Base-by-base conservation (phyloP, 2,329 filamentous ascomycete genomes). In the Zasmidium citrigriseum region DNA sequence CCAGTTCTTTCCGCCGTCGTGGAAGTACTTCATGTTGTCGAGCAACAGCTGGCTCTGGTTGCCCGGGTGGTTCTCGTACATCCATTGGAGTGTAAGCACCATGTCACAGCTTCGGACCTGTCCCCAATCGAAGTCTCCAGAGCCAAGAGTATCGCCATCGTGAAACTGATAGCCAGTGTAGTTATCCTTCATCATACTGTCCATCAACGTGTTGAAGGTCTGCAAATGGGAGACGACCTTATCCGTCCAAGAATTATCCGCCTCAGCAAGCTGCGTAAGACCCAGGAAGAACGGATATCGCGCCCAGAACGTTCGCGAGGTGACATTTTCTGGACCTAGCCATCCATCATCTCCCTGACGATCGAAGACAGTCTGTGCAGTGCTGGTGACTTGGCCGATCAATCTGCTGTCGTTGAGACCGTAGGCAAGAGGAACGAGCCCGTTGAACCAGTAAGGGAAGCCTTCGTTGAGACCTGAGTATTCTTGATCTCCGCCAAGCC, bases 381-480 rank as follows among this genome's bases (percentile, higher is more conserved):
- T 77, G 4, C 70, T 61, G 18, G 76, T 73, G 7, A 82, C 78
- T 59, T 86, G 82, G 0, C 61, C 64, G 62, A 82, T 81, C n/a
- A 86, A 70, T 4, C 78, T 70, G 2, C 71, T 62, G 65, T 85
- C 78, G 52, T 82, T 73, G 3, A 82, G 68, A 0, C 70, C 71
- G 59, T 81, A 86, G 1, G 83, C 82, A 22, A 86, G 74, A 18
- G 83, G 82, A 1, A 86, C 82, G 1, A 85, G 72, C 3, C 78
- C 80, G 63, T 86, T 85, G 65, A 84, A 81, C 81, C 83, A 86
- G 67, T 86, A 86, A 0, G 83, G 81, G 23, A 80, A 77, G 1
- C 78, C 80, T 71, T 86, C 83, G 63, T 84, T 78, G 1, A 85
- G 71, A 21, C 71, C 70, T 12, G 77, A 82, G 64, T 86, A 86